Base-by-base conservation (phyloP, 495 filamentous ascomycete genomes). In the Podospora appendiculata region DNA sequence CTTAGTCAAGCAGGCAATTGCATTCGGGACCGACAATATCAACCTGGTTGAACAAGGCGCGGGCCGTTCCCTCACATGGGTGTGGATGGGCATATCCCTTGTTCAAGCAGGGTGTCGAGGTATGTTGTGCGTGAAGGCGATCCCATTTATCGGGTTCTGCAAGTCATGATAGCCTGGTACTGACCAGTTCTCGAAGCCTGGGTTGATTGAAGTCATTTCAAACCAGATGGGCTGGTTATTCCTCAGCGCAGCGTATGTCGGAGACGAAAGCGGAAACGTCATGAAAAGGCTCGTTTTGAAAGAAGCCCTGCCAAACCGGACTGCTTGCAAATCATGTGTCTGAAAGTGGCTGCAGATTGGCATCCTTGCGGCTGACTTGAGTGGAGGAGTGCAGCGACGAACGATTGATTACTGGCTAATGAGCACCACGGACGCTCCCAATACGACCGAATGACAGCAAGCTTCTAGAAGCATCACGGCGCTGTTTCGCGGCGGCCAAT, bases 21-120 rank as follows among this genome's bases (percentile, higher is more conserved):
- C 25, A 52, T 52, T 48, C 40, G 49, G 13, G 55, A 47, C 50
- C 50, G 39, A 43, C 36, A 47, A 46, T n/a, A 41, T 16, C 12
- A 50, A 35, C 56, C 50, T 40, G 51, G 42, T 16, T 41, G 53
- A 57, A 14, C 51, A 52, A 50, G 62, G 62, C 55, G 62, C 59
- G 62, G 59, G 52, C 62, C 62, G 59, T 54, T 48, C 62, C 59
- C 52, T 45, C 11, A 8, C 42, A 50, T 45, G 40, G 25, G 25
- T 25, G 25, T 25, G 5, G 4, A 41, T 12, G 38, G 7, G 11
- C 2, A 16, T 16, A 41, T 41, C 7, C 38, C 38, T 41, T 12
- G 14, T 41, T 41, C 38, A 2, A 41, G 38, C 38, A 41, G 38
- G 38, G 12, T 12, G 7, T 6, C 38, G 7, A 12, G 38, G 14